Evolutionary conservation across 1,284 basidiomycete genomes (phyloP).

Genomic region (Tilletiaria anomala): DNA sequence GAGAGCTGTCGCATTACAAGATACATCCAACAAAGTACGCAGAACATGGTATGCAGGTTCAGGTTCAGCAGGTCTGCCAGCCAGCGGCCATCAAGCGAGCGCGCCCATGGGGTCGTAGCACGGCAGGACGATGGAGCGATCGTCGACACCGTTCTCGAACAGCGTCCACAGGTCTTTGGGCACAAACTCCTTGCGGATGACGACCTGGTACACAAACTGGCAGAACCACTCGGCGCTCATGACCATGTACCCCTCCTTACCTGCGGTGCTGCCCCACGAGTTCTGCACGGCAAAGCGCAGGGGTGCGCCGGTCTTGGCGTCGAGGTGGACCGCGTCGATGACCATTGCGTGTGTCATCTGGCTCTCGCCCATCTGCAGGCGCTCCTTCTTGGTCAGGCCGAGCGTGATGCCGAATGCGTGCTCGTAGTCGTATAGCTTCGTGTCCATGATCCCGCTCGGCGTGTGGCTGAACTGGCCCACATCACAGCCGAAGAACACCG

Average conservation of each 20-base stretch:
- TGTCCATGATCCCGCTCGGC: slow-evolving; percentile 58
- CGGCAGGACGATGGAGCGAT: slow-evolving; percentile 41
- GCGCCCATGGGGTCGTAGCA: slow-evolving; percentile 19
- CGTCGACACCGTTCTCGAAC: slow-evolving; percentile 14
- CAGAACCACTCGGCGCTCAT: slow-evolving; percentile 67
- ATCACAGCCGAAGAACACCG: slow-evolving; percentile 86
- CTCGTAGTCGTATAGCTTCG: slow-evolving; percentile 53
- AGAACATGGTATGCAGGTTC: too few relatives aligned
- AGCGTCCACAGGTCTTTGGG: slow-evolving; percentile 17
- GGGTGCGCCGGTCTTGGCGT: slow-evolving; percentile 49
- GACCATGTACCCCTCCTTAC: slow-evolving; percentile 78
- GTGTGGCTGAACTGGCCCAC: slow-evolving; percentile 62
- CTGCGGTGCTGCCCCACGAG: slow-evolving; percentile 63
- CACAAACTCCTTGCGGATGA: slow-evolving; percentile 17
- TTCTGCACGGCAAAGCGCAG: slow-evolving; percentile 89
- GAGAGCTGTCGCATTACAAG: too few relatives aligned
- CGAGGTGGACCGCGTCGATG: slow-evolving; percentile 19
- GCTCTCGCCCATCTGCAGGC: slow-evolving; percentile 65
- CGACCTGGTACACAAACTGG: slow-evolving; percentile 46
- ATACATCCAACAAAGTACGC: too few relatives aligned
- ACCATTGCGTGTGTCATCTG: slow-evolving; percentile 72
- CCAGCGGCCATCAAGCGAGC: slow-evolving; percentile 10
- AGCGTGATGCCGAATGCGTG: slow-evolving; percentile 52
- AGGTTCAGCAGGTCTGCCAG: too few relatives aligned
- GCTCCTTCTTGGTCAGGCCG: slow-evolving; percentile 62